Evolutionary conservation across 345 rosid species (phyloP), one percentile per base, ranked within the genome.

Genomic region (Stellera chamaejasme): DNA sequence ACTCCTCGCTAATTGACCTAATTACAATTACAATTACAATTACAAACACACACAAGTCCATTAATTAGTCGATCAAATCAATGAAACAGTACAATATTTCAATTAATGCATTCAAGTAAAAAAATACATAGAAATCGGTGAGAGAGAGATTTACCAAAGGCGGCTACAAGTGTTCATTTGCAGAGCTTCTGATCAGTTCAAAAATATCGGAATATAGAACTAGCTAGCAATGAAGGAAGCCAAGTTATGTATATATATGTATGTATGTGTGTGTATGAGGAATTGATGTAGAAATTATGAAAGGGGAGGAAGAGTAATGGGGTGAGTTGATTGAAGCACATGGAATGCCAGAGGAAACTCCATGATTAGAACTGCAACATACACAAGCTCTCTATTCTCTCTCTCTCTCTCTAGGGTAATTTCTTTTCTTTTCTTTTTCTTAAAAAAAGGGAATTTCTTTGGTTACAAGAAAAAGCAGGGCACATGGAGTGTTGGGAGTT

Each of bases 1-100:
- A 88, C 26, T 82, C 93, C 57, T 88, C 96, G 13, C 96, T 88
- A 23, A 88, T 76, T 8, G 90, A 78, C 96, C 96, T 79, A 8
- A n/a, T n/a, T n/a, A n/a, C n/a, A n/a, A n/a, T n/a, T n/a, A n/a
- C n/a, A n/a, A n/a, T n/a, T n/a, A n/a, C n/a, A n/a, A n/a, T n/a
- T n/a, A n/a, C n/a, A n/a, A 19, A 27, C 5, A 45, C 47, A 3
- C 43, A 14, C 66, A 45, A 19, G 23, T 19, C 23, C 23, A 19
- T 19, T 19, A 19, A 19, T 19, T 19, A 19, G 23, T 19, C 23
- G 23, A 19, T 19, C 23, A 19, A 0, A 19, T 19, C 23, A 16
- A 59, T 13, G 14, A 48, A 9, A 48, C 13, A 13, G 50, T 48
- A 11, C 2, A 13, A 46, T 11, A 46, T 46, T 46, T 7, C 13